Conservation (phyloP, 768 basidiomycete genomes). For the Serendipita sp. region DNA sequence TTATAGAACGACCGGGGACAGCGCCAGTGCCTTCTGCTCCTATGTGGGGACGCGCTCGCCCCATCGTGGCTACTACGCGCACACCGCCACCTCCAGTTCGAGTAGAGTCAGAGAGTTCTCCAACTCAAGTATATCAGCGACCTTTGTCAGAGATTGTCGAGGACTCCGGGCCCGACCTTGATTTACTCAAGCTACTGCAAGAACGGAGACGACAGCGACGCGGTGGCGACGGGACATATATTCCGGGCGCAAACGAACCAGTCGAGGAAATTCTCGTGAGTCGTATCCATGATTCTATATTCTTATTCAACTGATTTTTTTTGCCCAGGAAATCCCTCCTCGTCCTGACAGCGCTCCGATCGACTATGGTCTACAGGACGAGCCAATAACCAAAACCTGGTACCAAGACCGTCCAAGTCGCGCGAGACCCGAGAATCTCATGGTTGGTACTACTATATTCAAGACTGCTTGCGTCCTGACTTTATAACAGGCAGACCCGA, state of each 20-base stretch:
- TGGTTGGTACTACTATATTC: too few relatives aligned
- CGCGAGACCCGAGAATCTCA: background rate
- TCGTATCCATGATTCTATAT: background rate
- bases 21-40: background rate
- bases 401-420: background rate
- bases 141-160: background rate
- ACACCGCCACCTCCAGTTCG: too few relatives aligned
- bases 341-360: constrained; percentile 10
- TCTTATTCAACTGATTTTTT: background rate
- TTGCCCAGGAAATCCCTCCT: background rate
- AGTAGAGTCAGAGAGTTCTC: constrained; percentile 13
- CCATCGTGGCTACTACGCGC: background rate
- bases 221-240: constrained; percentile 10
- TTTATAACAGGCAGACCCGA: background rate
- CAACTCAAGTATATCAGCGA: constrained; percentile 14
- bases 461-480: too few relatives aligned
- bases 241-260: constrained; percentile 3
- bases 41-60: background rate
- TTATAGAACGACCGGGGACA: background rate
- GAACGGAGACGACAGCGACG: constrained; percentile 5
- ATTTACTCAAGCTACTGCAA: constrained; percentile 6
- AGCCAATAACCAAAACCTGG: constrained; percentile 5
- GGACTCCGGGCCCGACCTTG: constrained; percentile 9
- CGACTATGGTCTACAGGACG: background rate
- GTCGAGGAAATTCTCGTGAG: background rate